Evolutionary conservation across 2,329 filamentous ascomycete genomes (phyloP).

Genomic region (Rutstroemia sp.): DNA sequence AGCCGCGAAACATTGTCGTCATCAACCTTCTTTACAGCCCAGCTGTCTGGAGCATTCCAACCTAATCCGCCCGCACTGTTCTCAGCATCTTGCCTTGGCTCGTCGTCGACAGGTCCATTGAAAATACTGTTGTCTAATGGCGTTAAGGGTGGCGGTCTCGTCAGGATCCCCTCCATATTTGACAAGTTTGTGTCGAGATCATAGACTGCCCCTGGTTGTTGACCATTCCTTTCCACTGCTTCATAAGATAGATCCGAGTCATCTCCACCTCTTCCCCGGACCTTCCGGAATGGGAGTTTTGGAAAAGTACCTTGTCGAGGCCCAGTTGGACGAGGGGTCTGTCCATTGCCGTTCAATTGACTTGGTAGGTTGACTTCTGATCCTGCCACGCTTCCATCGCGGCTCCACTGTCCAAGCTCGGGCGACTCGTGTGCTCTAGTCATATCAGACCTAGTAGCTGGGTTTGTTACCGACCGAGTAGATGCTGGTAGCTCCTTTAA

Average conservation of each 20-base stretch:
- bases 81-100: conserved; percentile 29
- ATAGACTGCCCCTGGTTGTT: conserved; percentile 48
- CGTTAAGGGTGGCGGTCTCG: conserved; percentile 60
- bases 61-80: conserved; percentile 37
- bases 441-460: conserved; percentile 18
- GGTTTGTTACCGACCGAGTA: conserved; percentile 41
- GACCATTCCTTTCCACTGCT: conserved; percentile 15
- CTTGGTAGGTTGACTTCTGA: conserved; percentile 22
- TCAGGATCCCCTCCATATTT: conserved; percentile 87
- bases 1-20: conserved; percentile 54
- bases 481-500: conserved; percentile 45
- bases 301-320: conserved; percentile 30
- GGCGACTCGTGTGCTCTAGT: conserved; percentile 20
- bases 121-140: conserved; percentile 56
- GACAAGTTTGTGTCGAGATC: conserved; percentile 80
- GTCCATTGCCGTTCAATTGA: conserved; percentile 17
- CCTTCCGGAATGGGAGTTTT: conserved; percentile 57
- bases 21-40: conserved; percentile 74
- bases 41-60: conserved; percentile 95
- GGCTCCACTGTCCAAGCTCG: conserved; percentile 24
- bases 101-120: conserved; percentile 35
- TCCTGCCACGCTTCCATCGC: conserved; percentile 25
- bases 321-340: conserved; percentile 9
- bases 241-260: conserved; percentile 46
- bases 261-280: conserved; percentile 42